phyloP scores from a whole-genome alignment of 257 asterid genomes.

The Hygrophila difformis region DNA sequence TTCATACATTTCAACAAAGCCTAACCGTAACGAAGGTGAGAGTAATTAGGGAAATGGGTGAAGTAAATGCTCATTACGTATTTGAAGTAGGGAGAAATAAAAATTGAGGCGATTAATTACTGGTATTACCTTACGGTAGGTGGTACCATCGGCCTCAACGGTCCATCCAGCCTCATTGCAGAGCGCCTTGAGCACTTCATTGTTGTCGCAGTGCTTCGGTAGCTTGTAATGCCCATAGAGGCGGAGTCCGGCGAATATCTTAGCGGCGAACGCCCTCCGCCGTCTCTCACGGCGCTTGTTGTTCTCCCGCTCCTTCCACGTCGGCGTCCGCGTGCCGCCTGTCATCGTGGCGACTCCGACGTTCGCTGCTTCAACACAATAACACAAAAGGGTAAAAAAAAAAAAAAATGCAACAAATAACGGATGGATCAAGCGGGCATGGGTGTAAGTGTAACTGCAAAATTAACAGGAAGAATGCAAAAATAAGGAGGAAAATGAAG shows the following conservation, averaged over 20 bases:
- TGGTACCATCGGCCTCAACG: constrained; percentile 64
- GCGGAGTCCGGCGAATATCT: constrained; percentile 59
- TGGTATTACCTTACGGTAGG: constrained; percentile 62
- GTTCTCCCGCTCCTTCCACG: constrained; percentile 82
- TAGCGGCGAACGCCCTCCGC: constrained; percentile 68
- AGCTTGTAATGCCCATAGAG: constrained; percentile 58
- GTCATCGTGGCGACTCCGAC: constrained; percentile 11
- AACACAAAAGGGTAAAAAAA: not conserved
- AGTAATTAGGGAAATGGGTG: not conserved
- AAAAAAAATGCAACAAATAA: not conserved
- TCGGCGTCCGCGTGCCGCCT: constrained; percentile 49
- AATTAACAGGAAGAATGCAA: too few relatives aligned
- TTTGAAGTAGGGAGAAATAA: not conserved
- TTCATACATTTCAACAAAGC: not conserved
- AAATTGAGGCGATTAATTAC: not conserved
- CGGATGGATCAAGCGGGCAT: too few relatives aligned
- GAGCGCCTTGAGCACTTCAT: constrained; percentile 76
- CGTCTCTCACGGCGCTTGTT: constrained; percentile 66
- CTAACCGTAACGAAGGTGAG: not conserved
- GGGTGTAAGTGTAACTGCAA: too few relatives aligned
- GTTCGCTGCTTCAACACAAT: not conserved
- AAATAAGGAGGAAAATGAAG: not conserved
- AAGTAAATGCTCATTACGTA: too few relatives aligned
- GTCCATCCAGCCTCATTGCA: constrained; percentile 71
- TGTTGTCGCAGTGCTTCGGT: constrained; percentile 68